phyloP scores from a whole-genome alignment of 106 monocot genomes.

The Amphibolis antarctica region DNA sequence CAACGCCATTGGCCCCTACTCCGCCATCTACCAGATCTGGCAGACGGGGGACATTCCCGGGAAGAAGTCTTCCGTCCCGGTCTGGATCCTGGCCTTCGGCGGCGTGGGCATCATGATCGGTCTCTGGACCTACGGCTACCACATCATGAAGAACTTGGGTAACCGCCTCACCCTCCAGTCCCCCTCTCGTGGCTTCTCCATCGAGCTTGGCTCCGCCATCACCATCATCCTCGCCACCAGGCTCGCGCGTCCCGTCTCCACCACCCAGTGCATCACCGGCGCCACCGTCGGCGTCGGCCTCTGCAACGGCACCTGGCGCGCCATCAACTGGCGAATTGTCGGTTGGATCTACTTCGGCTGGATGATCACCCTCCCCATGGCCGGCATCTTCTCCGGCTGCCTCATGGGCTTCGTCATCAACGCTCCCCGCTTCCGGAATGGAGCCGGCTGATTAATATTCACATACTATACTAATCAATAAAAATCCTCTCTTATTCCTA shows the following conservation, averaged over 20 bases:
- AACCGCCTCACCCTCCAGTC: background rate
- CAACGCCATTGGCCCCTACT: background rate
- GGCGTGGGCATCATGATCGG: background rate
- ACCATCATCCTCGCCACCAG: constrained; percentile 1
- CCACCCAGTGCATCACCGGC: background rate
- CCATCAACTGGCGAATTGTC: background rate
- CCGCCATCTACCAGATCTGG: background rate
- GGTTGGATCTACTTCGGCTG: background rate
- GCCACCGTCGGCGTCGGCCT: background rate
- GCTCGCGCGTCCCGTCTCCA: background rate
- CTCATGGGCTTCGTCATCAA: constrained; percentile 3
- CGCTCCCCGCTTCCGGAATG: background rate
- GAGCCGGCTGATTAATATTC: no score
- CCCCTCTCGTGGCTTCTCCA: background rate
- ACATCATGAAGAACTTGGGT: constrained; percentile 1
- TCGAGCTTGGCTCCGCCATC: background rate
- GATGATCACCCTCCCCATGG: background rate
- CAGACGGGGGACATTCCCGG: background rate
- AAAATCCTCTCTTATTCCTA: no score
- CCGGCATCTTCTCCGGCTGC: background rate
- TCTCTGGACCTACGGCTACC: constrained; percentile 1
- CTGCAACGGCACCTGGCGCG: background rate
- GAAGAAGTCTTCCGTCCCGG: background rate
- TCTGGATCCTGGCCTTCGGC: background rate
- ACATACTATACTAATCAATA: no score